A percentile compares a stretch with the other conserved stretches of the same genome.
phyloP scores from a whole-genome alignment of 1,284 basidiomycete genomes.

The Trichosporon faecale region DNA sequence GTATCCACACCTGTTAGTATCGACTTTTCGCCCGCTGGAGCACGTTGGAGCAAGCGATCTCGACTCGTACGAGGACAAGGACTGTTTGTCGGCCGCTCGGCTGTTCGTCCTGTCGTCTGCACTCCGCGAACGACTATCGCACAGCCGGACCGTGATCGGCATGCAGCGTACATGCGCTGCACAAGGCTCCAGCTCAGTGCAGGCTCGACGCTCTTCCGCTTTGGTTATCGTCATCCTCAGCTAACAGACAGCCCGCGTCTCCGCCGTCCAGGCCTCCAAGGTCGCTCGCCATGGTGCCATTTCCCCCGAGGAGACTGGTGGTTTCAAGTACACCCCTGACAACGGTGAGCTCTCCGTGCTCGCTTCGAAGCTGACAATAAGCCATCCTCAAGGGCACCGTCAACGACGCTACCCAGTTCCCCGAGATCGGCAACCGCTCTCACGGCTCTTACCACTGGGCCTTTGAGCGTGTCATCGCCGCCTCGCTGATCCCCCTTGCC shows the following conservation, averaged over 20 bases:
- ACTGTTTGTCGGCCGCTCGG: background rate
- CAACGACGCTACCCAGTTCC: constrained; percentile 91
- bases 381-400: constrained; percentile 90
- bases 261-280: constrained; percentile 37
- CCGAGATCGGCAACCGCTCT: constrained; percentile 64
- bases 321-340: constrained; percentile 52
- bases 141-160: background rate
- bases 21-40: background rate
- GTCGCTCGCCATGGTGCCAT: constrained; percentile 29
- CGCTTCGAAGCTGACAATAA: constrained; percentile 43
- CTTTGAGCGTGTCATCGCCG: constrained; percentile 88
- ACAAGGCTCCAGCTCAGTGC: too few relatives aligned
- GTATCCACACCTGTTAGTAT: constrained; percentile 42
- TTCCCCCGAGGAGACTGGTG: constrained; percentile 47
- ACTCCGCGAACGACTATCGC: background rate
- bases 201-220: background rate
- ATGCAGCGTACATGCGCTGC: background rate
- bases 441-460: constrained; percentile 98
- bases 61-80: too few relatives aligned
- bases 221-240: background rate
- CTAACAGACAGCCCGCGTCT: constrained; percentile 30
- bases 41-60: background rate
- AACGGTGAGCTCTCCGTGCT: constrained; percentile 16
- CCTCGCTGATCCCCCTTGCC: constrained; percentile 81
- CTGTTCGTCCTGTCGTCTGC: background rate